Conservation (phyloP, 1,284 basidiomycete species). For the Wallemia hederae region DNA sequence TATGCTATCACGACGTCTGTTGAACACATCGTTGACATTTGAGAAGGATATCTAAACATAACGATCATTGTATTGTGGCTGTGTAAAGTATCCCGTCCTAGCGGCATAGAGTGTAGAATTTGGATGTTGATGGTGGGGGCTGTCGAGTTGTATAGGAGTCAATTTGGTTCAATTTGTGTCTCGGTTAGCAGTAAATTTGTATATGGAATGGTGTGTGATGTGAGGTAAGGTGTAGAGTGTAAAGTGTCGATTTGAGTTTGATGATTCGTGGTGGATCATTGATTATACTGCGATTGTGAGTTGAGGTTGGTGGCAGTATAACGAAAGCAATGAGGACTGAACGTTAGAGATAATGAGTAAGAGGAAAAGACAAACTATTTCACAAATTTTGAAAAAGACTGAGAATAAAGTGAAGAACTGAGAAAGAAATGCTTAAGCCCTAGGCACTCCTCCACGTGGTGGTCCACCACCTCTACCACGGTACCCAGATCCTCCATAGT, state of each 20-base stretch:
- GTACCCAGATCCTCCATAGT: not conserved
- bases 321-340: not conserved
- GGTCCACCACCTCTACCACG: not conserved
- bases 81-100: not conserved
- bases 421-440: not conserved
- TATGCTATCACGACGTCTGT: no score
- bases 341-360: not conserved
- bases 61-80: not conserved
- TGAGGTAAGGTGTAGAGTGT: no score
- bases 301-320: no score
- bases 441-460: not conserved
- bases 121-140: no score
- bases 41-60: not conserved
- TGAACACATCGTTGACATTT: no score
- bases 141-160: no score
- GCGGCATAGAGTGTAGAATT: no score
- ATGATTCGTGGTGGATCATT: no score
- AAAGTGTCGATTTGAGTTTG: no score
- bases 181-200: no score
- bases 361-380: not conserved
- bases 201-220: not conserved
- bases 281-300: no score
- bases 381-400: not conserved
- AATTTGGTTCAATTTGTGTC: no score
- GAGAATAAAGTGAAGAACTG: not conserved